phyloP scores from a whole-genome alignment of 2,329 filamentous ascomycete species.

The Pseudopithomyces maydicus region DNA sequence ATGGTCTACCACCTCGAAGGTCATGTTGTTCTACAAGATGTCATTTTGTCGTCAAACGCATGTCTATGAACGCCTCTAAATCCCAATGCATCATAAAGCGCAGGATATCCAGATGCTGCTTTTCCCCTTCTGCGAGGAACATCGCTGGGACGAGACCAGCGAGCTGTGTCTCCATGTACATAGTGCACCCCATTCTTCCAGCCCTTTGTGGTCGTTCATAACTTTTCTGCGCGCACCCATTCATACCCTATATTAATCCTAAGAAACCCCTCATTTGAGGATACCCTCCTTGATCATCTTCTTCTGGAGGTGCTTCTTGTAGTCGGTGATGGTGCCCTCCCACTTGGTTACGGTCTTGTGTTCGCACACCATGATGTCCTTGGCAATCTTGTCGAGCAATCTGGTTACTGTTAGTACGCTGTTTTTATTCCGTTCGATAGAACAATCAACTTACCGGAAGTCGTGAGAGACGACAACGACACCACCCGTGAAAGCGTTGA shows the following conservation, averaged over 20 bases:
- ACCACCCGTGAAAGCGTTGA: constrained; percentile 95
- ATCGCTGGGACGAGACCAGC: constrained; percentile 40
- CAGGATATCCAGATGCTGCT: constrained; percentile 39
- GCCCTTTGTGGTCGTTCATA: constrained; percentile 20
- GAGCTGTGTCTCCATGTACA: constrained; percentile 40
- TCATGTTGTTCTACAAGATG: constrained; percentile 26
- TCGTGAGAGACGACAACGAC: constrained; percentile 98
- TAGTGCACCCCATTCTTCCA: constrained; percentile 35
- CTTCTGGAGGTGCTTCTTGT: constrained; percentile 99
- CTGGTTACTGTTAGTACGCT: constrained; percentile 57
- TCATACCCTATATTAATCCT: constrained; percentile 18
- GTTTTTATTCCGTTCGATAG: background rate
- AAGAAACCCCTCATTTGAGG: constrained; percentile 62
- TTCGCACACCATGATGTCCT: constrained; percentile 99
- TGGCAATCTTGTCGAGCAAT: constrained; percentile 98
- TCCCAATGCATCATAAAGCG: constrained; percentile 42
- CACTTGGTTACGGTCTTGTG: constrained; percentile 91
- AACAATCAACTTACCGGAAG: constrained; percentile 74
- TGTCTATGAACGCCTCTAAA: constrained; percentile 47
- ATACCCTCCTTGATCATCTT: constrained; percentile 93
- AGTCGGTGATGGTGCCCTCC: constrained; percentile 87
- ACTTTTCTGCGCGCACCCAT: constrained; percentile 37
- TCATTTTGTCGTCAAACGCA: constrained; percentile 40
- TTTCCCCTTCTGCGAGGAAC: constrained; percentile 25
- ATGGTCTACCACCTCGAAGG: background rate